Conservation (phyloP, 768 basidiomycete genomes). For the Leccinum variicolor region DNA sequence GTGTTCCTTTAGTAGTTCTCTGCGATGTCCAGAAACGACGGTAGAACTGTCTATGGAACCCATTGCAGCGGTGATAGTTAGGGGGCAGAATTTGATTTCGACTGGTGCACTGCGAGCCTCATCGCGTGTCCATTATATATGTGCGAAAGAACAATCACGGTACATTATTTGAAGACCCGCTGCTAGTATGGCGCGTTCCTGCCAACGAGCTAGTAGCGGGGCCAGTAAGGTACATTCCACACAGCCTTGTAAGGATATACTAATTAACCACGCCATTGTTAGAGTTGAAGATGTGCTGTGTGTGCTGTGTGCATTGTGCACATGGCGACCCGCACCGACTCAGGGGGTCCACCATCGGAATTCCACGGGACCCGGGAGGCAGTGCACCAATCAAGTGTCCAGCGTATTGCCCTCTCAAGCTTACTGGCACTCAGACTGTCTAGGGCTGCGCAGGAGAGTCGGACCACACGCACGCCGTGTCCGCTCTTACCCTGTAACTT, state of each 20-base stretch:
- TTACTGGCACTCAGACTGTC: neutral
- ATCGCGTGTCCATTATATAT: neutral
- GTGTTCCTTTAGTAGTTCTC: conserved; percentile 19
- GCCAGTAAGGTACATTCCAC: neutral
- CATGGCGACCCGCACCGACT: too few relatives aligned
- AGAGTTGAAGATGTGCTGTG: too few relatives aligned
- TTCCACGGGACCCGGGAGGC: neutral
- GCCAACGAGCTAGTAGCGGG: neutral
- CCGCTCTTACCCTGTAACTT: neutral
- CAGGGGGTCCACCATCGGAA: neutral
- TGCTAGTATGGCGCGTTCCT: neutral
- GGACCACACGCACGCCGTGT: neutral
- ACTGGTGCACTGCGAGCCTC: neutral
- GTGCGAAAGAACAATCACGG: neutral
- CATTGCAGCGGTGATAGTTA: neutral
- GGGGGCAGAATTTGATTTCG: neutral
- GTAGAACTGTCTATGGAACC: conserved; percentile 39
- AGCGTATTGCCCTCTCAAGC: neutral
- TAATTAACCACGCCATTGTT: neutral
- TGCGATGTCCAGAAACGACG: conserved; percentile 40
- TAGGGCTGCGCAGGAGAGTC: neutral
- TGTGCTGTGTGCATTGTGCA: neutral
- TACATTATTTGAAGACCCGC: neutral
- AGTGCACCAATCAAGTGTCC: neutral
- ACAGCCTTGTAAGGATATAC: neutral